Conservation (phyloP, 441 rosid genomes). For the Gossypium lobatum region DNA sequence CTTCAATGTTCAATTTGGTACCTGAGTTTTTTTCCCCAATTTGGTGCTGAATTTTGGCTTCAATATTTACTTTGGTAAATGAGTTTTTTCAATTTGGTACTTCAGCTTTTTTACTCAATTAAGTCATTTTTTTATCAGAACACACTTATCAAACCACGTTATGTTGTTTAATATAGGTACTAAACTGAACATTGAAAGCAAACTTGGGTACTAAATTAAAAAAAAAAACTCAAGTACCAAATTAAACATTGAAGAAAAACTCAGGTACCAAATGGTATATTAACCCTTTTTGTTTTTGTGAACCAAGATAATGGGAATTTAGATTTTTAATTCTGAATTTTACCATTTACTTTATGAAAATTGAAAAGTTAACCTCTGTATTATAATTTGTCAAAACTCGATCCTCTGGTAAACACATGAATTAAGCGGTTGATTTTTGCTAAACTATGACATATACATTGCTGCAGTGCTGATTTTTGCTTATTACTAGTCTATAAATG, state of each 20-base stretch:
- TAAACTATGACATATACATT: no score
- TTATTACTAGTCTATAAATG: no score
- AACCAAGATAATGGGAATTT: no score
- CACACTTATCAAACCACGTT: neutral
- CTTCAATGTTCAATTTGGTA: neutral
- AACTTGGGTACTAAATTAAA: no score
- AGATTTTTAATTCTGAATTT: no score
- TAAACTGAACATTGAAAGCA: neutral
- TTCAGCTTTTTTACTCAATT: neutral
- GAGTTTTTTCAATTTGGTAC: neutral
- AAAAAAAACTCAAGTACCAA: neutral
- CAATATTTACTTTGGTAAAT: neutral
- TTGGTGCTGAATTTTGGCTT: neutral
- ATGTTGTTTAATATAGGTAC: neutral
- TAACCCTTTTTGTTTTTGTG: no score
- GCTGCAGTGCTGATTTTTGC: no score
- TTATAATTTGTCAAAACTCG: neutral
- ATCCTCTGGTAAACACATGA: neutral
- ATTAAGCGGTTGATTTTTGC: no score
- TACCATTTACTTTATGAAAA: no score
- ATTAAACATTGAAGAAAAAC: neutral
- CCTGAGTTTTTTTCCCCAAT: neutral
- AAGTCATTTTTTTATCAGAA: neutral
- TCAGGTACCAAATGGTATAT: neutral
- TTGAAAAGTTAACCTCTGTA: neutral